Percentiles rank a stretch among this genome's conserved stretches.
Evolutionary conservation across 2,329 filamentous ascomycete species (phyloP).

Genomic region (Aureobasidium pullulans): DNA sequence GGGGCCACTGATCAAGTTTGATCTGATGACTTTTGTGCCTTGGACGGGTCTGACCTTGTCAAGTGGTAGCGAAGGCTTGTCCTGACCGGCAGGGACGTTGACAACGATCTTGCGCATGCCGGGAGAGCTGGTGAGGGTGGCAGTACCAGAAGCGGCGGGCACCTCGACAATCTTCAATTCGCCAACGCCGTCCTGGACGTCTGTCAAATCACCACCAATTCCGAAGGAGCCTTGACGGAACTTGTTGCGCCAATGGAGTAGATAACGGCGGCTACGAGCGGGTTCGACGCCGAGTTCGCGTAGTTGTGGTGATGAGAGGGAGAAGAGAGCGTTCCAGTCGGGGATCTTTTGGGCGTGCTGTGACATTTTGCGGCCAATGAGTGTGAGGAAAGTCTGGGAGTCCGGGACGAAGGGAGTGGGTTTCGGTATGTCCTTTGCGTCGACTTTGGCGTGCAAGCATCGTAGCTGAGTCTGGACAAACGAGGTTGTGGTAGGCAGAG

Average conservation of each 20-base stretch:
- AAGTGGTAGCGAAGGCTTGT: constrained; percentile 41
- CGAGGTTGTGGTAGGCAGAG: constrained; percentile 1
- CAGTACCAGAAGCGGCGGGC: constrained; percentile 29
- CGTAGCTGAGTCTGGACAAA: constrained; percentile 19
- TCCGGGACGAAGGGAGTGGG: constrained; percentile 84
- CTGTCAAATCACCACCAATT: constrained; percentile 70
- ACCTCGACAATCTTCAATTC: constrained; percentile 53
- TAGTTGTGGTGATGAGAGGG: constrained; percentile 67
- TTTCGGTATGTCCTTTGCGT: constrained; percentile 47
- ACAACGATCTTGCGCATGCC: constrained; percentile 53
- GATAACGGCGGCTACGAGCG: constrained; percentile 70
- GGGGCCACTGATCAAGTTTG: constrained; percentile 65
- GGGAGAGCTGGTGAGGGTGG: constrained; percentile 46
- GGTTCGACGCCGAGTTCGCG: constrained; percentile 81
- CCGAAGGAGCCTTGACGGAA: constrained; percentile 73
- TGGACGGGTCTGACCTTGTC: constrained; percentile 48
- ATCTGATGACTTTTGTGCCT: constrained; percentile 61
- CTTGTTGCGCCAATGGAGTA: constrained; percentile 79
- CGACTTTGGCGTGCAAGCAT: constrained; percentile 33
- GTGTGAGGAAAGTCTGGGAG: constrained; percentile 73
- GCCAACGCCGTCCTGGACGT: constrained; percentile 58
- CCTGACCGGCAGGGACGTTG: constrained; percentile 46
- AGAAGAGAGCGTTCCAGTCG: constrained; percentile 86
- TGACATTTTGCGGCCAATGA: constrained; percentile 82
- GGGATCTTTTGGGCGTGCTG: constrained; percentile 81